These are phyloP conservation scores for Capronia americana DNA, from an alignment of 2,329 filamentous ascomycete genomes.

Conservation along the genomic window DNA sequence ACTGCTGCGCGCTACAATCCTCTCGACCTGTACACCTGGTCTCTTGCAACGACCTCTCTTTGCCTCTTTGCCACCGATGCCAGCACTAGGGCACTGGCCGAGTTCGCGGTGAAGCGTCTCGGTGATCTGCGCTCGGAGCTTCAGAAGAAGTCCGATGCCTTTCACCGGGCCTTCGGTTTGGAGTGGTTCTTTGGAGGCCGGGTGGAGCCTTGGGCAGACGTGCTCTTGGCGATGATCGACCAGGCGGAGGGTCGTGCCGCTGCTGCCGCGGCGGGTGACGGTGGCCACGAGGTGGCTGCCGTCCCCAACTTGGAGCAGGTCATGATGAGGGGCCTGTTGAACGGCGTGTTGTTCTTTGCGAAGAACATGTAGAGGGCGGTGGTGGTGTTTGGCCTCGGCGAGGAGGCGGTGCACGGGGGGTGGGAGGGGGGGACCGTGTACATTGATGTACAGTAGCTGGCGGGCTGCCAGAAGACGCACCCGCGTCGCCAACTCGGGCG, in stretches of 20 bases:
- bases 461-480: background rate
- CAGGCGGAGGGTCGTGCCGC: conserved; percentile 6
- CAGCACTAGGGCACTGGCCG: conserved; percentile 1
- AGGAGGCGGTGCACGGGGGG: background rate
- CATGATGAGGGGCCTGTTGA: conserved; percentile 12
- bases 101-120: conserved; percentile 17
- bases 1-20: conserved; percentile 25
- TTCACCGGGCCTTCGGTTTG: conserved; percentile 28
- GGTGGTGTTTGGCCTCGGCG: background rate
- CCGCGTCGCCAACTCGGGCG: background rate
- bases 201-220: conserved; percentile 32
- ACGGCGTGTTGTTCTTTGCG: conserved; percentile 10
- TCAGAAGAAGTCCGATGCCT: conserved; percentile 28
- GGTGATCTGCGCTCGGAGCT: conserved; percentile 14
- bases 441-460: conserved; percentile 16
- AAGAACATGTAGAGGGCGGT: background rate
- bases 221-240: conserved; percentile 34
- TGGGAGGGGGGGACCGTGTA: background rate
- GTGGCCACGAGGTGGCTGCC: background rate
- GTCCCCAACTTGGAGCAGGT: conserved; percentile 5
- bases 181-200: conserved; percentile 26
- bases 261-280: background rate
- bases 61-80: conserved; percentile 24
- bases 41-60: conserved; percentile 30
- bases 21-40: conserved; percentile 28